Evolutionary conservation across 805 yeast species (phyloP), one percentile per base, ranked within the genome.

Genomic region (Wickerhamiella nectarea): DNA sequence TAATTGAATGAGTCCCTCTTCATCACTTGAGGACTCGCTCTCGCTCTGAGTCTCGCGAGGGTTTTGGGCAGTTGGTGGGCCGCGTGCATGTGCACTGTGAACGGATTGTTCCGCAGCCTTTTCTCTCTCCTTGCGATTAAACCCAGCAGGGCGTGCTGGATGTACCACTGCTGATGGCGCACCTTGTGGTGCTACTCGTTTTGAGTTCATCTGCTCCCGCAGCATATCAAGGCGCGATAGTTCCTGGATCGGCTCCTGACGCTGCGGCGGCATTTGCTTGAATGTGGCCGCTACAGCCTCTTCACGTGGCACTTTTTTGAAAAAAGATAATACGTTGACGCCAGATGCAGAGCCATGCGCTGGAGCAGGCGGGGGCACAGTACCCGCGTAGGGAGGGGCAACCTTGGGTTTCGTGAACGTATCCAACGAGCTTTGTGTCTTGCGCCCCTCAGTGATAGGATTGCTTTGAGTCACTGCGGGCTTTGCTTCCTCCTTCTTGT

Each of bases 91-190:
- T n/a, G n/a, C n/a, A n/a, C n/a, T n/a, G n/a, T n/a, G n/a, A n/a
- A n/a, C n/a, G n/a, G n/a, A n/a, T n/a, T n/a, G n/a, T n/a, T n/a
- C n/a, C n/a, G n/a, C n/a, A n/a, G n/a, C n/a, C n/a, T 6, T 44
- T 50, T 12, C 41, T 54, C 54, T 17, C 46, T 64, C 51, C 54
- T 66, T 54, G 46, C 66, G 49, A 52, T 72, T 58, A 61, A 75
- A 74, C 25, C 71, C 76, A 1, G 74, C 62, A 0, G 68, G 65
- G 12, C 75, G 59, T 3, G 76, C 66, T 2, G 78, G 77, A 52
- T 65, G 69, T 4, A 65, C 54, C 1, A 22, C 31, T 4, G 34
- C 24, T 6, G 42, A 20, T 19, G 22, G 14, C 2, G 17, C 28
- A 36, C 20, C 19, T n/a, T n/a, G n/a, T 6, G 31, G 21, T 6